Evolutionary conservation across 805 yeast genomes (phyloP), one percentile per base, ranked within the genome.

Genomic region (Metschnikowia dekortorum): DNA sequence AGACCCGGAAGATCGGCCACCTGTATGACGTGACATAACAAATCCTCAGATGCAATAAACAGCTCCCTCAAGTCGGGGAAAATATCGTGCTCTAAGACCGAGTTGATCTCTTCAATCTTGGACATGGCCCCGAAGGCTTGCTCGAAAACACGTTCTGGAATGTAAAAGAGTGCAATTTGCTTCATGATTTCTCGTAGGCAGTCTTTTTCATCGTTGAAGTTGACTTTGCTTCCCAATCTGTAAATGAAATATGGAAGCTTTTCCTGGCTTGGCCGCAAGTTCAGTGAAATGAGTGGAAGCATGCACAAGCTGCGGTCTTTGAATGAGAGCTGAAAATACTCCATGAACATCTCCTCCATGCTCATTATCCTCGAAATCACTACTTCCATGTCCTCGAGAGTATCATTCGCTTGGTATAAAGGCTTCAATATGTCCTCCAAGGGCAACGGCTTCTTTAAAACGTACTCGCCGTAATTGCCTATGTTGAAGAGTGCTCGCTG

Each of bases 1-100:
- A 94, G 71, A 0, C 96, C 96, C 1, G 98, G 98, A 31, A 94
- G 67, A 62, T 85, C 90, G 0, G 99, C 97, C 36, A 94, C 81
- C 64, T 92, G 96, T 5, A 88, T 78, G 4, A 90, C 81, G 49
- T 81, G 84, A 11, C 72, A 61, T 4, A 66, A 56, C 35, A 89
- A 58, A 2, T 60, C 61, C 11, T 71, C 71, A 0, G 95, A 80
- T 0, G 91, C 96, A 11, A 89, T 62, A 29, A 89, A 79, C 42
- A 82, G 68, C 52, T 73, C 73, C 55, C 84, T 83, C 6, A 89
- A 62, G 22, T 79, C 66, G 0, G 96, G 96, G 54, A 89, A 84
- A 1, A 91, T 57, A 0, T 72, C 62, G 54, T 79, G 73, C 53
- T 86, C 95, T 50, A 90, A 59, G 0, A 53, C 22, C 1, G 63